phyloP scores from a whole-genome alignment of 2,329 filamentous ascomycete species.

The Fusarium albosuccineum region DNA sequence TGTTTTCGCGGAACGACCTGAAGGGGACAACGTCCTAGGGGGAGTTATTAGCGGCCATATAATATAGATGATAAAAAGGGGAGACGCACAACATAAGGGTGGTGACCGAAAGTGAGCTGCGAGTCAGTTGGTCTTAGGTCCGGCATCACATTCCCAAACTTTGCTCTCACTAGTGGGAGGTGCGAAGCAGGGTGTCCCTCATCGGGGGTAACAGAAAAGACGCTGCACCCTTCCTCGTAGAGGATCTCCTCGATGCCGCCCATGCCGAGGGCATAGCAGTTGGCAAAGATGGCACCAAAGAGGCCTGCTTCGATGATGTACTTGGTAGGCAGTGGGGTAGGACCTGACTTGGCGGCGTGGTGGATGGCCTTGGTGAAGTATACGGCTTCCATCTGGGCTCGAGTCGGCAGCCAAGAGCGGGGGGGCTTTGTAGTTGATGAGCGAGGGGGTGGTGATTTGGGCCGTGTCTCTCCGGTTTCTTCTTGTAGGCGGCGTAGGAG shows the following conservation, averaged over 20 bases:
- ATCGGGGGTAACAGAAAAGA: conserved; percentile 48
- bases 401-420: conserved; percentile 16
- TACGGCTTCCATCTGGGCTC: conserved; percentile 37
- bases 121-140: conserved; percentile 50
- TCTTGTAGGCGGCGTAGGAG: conserved; percentile 41
- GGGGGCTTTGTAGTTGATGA: neutral
- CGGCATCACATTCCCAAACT: conserved; percentile 40
- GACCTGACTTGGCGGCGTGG: conserved; percentile 28
- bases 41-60: conserved; percentile 15
- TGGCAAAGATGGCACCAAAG: conserved; percentile 54
- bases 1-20: conserved; percentile 48
- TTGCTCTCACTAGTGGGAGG: conserved; percentile 43
- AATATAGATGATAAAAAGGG: too few species aligned
- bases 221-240: conserved; percentile 47
- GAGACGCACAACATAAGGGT: conserved; percentile 50
- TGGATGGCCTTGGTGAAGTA: conserved; percentile 39
- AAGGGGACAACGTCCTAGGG: conserved; percentile 52
- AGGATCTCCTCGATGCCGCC: conserved; percentile 43
- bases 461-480: conserved; percentile 18
- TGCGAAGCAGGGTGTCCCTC: conserved; percentile 41
- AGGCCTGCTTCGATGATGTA: conserved; percentile 42
- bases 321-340: conserved; percentile 28
- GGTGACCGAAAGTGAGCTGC: conserved; percentile 51
- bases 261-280: conserved; percentile 53
- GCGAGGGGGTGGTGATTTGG: neutral